These are phyloP conservation scores for Fusarium tuaranense DNA, from an alignment of 2,329 filamentous ascomycete genomes.

Conservation along the genomic window DNA sequence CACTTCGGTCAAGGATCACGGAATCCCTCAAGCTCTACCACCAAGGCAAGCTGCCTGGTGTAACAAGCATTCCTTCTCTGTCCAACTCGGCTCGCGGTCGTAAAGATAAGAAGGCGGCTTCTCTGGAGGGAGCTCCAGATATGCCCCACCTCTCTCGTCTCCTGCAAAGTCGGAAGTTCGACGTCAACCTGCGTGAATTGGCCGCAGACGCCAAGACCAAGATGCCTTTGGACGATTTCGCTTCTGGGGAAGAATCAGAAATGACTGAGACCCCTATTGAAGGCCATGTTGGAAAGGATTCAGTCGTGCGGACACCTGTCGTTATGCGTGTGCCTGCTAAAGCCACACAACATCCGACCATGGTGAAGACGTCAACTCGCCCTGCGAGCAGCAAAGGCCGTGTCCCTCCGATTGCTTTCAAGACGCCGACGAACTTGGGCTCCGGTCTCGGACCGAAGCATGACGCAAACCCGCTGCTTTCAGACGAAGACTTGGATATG, in stretches of 20 bases:
- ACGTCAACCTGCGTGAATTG: slow-evolving; percentile 68
- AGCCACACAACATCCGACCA: slow-evolving; percentile 64
- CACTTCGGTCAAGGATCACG: slow-evolving; percentile 65
- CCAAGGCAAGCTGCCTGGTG: slow-evolving; percentile 63
- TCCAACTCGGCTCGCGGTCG: slow-evolving; percentile 2
- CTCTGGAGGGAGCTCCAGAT: slow-evolving; percentile 66
- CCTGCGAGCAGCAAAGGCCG: slow-evolving; percentile 70
- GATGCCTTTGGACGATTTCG: slow-evolving; percentile 61
- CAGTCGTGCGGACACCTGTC: slow-evolving; percentile 51
- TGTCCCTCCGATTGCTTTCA: slow-evolving; percentile 54
- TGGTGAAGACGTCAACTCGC: slow-evolving; percentile 55
- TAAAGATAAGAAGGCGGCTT: slow-evolving; percentile 28
- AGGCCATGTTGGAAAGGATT: slow-evolving; percentile 17
- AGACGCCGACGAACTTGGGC: slow-evolving; percentile 48
- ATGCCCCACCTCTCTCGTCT: slow-evolving; percentile 76
- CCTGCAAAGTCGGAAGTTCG: slow-evolving; percentile 71
- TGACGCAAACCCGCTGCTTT: slow-evolving; percentile 40
- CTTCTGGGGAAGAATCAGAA: slow-evolving; percentile 68
- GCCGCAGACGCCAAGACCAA: slow-evolving; percentile 70
- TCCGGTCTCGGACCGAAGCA: slow-evolving; percentile 36
- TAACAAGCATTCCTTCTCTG: slow-evolving; percentile 58
- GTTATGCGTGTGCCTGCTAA: slow-evolving; percentile 71
- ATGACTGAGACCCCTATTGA: slow-evolving; percentile 39
- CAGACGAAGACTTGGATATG: slow-evolving; percentile 64
- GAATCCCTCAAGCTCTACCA: slow-evolving; percentile 65